Evolutionary conservation across 352 stramenopile genomes (phyloP).

Genomic region (Globisporangium cylindrosporum): DNA sequence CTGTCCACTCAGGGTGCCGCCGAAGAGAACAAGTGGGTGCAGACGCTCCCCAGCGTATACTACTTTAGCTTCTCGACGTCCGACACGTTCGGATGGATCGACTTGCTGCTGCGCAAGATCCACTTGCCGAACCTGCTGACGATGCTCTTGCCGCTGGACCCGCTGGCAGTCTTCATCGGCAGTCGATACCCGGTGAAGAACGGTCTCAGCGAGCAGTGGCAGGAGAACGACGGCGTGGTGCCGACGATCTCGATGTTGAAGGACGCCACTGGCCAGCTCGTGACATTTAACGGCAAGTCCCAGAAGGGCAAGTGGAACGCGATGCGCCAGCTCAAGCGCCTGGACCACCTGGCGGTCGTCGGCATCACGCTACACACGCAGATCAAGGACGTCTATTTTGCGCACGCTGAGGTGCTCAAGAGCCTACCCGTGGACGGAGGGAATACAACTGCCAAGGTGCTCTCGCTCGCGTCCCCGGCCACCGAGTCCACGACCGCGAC

Average conservation of each 20-base stretch:
- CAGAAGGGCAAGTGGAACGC: slow-evolving; percentile 48
- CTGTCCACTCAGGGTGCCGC: slow-evolving; percentile 41
- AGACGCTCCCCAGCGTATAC: slow-evolving; percentile 49
- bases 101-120: slow-evolving; percentile 37
- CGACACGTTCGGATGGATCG: slow-evolving; percentile 32
- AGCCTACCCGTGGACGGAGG: slow-evolving; percentile 25
- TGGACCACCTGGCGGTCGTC: slow-evolving; percentile 47
- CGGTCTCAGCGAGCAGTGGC: slow-evolving; percentile 33
- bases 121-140: slow-evolving; percentile 44
- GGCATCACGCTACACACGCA: slow-evolving; percentile 46
- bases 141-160: slow-evolving; percentile 41
- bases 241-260: slow-evolving; percentile 45
- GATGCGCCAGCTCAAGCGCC: slow-evolving; percentile 39
- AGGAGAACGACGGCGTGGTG: slow-evolving; percentile 46
- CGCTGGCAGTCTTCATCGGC: slow-evolving; percentile 32
- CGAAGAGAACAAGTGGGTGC: slow-evolving; percentile 51
- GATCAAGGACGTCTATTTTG: slow-evolving; percentile 34
- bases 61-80: slow-evolving; percentile 55
- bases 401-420: slow-evolving; percentile 25
- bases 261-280: slow-evolving; percentile 23
- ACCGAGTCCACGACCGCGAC: neutral
- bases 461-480: neutral
- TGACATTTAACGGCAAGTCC: slow-evolving; percentile 29
- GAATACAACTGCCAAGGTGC: neutral
- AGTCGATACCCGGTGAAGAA: slow-evolving; percentile 30